phyloP scores from a whole-genome alignment of 805 yeast species.

The Kodamaea lidongshanica region DNA sequence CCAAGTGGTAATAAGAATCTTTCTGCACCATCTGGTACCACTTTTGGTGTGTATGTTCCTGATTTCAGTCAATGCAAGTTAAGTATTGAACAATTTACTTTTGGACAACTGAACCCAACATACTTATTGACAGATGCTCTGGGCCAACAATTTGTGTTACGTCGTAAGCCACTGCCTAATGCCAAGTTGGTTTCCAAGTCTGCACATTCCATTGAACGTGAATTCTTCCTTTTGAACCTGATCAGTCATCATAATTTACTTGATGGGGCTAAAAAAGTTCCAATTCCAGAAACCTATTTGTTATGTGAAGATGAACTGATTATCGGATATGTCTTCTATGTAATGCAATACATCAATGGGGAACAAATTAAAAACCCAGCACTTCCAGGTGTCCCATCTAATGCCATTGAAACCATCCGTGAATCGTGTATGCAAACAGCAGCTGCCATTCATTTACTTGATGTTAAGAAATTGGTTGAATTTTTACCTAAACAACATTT shows the following conservation, averaged over 20 bases:
- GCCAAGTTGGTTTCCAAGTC: slow-evolving; percentile 44
- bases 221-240: slow-evolving; percentile 44
- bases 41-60: slow-evolving; percentile 20
- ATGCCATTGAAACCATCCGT: slow-evolving; percentile 35
- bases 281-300: slow-evolving; percentile 48
- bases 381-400: slow-evolving; percentile 29
- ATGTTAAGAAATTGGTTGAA: slow-evolving; percentile 35
- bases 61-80: slow-evolving; percentile 15
- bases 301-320: slow-evolving; percentile 53
- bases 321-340: slow-evolving; percentile 51
- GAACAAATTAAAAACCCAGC: slow-evolving; percentile 50
- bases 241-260: slow-evolving; percentile 15
- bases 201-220: slow-evolving; percentile 61
- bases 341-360: slow-evolving; percentile 57
- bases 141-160: slow-evolving; percentile 38
- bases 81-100: slow-evolving; percentile 45
- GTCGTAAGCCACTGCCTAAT: slow-evolving; percentile 52
- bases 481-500: slow-evolving; percentile 43
- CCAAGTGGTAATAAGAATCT: not conserved
- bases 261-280: slow-evolving; percentile 26
- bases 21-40: slow-evolving; percentile 12
- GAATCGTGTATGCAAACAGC: slow-evolving; percentile 42
- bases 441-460: slow-evolving; percentile 44
- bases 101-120: slow-evolving; percentile 63
- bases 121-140: slow-evolving; percentile 41